Base-by-base conservation (phyloP, 2,329 filamentous ascomycete species). In the Hypoxylon sp. region DNA sequence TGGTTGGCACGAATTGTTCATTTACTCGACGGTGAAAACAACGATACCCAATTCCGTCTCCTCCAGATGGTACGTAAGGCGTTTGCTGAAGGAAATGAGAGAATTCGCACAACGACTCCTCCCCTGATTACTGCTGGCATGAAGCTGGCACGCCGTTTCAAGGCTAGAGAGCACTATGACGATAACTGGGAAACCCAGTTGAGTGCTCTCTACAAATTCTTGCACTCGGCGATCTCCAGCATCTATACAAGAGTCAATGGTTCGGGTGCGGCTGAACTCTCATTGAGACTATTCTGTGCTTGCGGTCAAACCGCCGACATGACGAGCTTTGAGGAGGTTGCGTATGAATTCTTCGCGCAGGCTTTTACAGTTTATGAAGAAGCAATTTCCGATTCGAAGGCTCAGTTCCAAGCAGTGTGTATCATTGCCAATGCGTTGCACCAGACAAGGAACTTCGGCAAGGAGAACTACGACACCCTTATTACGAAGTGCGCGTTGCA, bases 291-390 rank as follows among this genome's bases (percentile, higher is more conserved):
- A 14, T 99, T 98, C 79, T 91, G 96, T 74, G 90, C 93, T 46
- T 97, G 94, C 77, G 96, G 96, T 22, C 95, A 98, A 82, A 92
- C 97, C 33, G 95, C 96, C 10, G 95, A 98, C 75, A 91, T 96
- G 80, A 93, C 90, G 10, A 92, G 92, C 1, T 97, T 97, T 74
- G 95, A 99, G 79, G 96, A 99, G 82, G 94, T 97, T 46, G 92
- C 94, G 10, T 99, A 99, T 79, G 96, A 99, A 78, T 99, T 97
- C 83, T 98, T 98, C 75, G 96, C 96, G 0, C 96, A 99, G 80
- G 95, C 96, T 0, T 99, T 99, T 76, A 98, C 95, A 0, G 94
- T 98, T 7, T 99, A 99, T 78, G 96, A 99, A 79, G 96, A 99
- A 80, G 92, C 94, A 0, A 92, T 99, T 71, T 96, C 94, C 69